Evolutionary conservation across 2,329 filamentous ascomycete species (phyloP).

Genomic region (Trichoderma cornu-damae): DNA sequence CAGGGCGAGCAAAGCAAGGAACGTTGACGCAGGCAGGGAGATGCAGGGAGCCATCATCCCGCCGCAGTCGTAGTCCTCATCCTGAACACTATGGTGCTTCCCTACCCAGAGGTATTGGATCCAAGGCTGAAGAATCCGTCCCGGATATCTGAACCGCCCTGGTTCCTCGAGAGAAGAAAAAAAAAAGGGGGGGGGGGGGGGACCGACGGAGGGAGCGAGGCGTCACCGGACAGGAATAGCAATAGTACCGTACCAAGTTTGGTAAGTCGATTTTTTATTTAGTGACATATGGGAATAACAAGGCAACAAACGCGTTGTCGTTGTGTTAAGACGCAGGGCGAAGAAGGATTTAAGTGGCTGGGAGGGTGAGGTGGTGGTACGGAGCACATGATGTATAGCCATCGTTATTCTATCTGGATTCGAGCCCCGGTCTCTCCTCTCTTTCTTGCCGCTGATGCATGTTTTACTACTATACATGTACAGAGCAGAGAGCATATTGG

Average conservation of each 20-base stretch:
- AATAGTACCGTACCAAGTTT: background rate
- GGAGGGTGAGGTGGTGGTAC: too few relatives aligned
- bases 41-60: constrained; percentile 11
- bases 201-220: background rate
- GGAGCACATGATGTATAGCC: too few relatives aligned
- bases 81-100: background rate
- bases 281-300: background rate
- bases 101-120: background rate
- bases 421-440: background rate
- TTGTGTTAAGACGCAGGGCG: background rate
- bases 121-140: constrained; percentile 10
- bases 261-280: background rate
- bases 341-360: constrained; percentile 12
- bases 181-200: too few relatives aligned
- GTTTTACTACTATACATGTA: background rate
- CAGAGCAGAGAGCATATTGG: too few relatives aligned
- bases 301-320: background rate
- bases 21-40: background rate
- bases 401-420: background rate
- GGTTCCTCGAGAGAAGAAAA: too few relatives aligned
- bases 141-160: background rate
- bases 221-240: background rate
- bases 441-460: background rate
- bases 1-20: background rate
- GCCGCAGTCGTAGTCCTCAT: background rate